Conservation (phyloP, 2,329 filamentous ascomycete genomes). For the Monosporascus sp. region DNA sequence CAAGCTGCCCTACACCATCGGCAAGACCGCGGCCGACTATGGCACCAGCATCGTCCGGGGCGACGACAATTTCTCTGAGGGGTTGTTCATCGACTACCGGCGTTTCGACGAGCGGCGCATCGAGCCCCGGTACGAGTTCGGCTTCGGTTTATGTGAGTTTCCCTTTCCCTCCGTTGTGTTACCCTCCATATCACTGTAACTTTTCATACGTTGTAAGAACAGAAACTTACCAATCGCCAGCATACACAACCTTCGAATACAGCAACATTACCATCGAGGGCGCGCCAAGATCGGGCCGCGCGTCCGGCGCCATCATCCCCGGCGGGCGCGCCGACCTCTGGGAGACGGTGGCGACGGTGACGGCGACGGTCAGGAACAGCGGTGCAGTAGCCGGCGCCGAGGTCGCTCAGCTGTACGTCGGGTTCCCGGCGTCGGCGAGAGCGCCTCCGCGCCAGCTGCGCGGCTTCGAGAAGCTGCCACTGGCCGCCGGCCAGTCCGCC, state of each 20-base stretch:
- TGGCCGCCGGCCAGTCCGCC: conserved; percentile 42
- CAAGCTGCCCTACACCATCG: conserved; percentile 48
- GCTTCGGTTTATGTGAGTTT: conserved; percentile 52
- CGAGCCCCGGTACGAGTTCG: conserved; percentile 58
- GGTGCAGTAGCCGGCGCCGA: conserved; percentile 58
- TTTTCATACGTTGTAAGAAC: too few relatives aligned
- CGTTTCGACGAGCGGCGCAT: conserved; percentile 55
- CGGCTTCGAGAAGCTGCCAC: conserved; percentile 55
- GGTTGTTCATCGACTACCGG: conserved; percentile 60
- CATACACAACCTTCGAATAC: conserved; percentile 65
- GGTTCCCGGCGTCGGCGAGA: conserved; percentile 34
- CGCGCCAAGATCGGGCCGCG: conserved; percentile 32
- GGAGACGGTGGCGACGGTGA: conserved; percentile 43
- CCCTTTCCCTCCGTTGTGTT: not conserved
- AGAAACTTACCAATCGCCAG: conserved; percentile 24
- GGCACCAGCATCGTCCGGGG: conserved; percentile 29
- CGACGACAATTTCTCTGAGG: conserved; percentile 53
- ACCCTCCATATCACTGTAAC: too few relatives aligned
- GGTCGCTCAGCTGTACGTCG: conserved; percentile 57
- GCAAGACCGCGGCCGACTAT: conserved; percentile 41
- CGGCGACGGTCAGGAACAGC: conserved; percentile 59
- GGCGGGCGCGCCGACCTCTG: conserved; percentile 44
- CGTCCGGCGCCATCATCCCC: conserved; percentile 33
- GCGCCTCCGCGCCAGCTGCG: conserved; percentile 48
- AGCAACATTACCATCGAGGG: conserved; percentile 41